Evolutionary conservation across 192 early-diverging fungal genomes (phyloP), one percentile per base, ranked within the genome.

Genomic region (Oehlia diaphana): DNA sequence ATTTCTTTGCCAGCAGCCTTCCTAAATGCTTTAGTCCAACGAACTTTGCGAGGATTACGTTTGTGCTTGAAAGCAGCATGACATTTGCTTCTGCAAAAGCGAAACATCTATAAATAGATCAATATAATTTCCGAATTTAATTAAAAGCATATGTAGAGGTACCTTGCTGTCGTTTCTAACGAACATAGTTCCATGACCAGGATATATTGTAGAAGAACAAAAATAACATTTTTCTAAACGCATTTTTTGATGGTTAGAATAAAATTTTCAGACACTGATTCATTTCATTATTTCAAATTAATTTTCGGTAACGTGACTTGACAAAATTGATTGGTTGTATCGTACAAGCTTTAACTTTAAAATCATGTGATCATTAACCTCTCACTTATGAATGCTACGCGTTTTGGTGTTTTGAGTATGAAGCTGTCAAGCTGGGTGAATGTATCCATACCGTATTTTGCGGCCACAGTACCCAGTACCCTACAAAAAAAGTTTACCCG

Each of bases 51-150:
- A 49, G 98, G 98, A 90, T 99, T 98, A 63, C 98, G 93, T 92
- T 98, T 98, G 94, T 99, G 97, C 86, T 99, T 99, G 89, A 99
- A 99, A 89, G 97, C 98, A 84, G 94, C 96, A 93, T 99, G 96
- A 88, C 98, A 99, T 90, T 99, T 98, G 80, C 97, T 98, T 82
- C 96, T 91, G 83, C 98, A 99, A 84, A 95, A 97, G 63, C 95
- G 90, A 87, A 97, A 97, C 39, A 91, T 89, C 94, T 96, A 88
- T n/a, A 74, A 49, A 19, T 49, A 21, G 26, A 87, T 78, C 63
- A 33, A 73, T 62, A 62, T 16, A 16, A 64, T 44, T 21, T 68
- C 13, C 42, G 53, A 50, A 53, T 63, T 71, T 21, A 12, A 72
- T 49, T 12, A 66, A 39, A 4, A 26, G 37, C 5, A 35, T 23